phyloP scores from a whole-genome alignment of 495 filamentous ascomycete genomes.

The Trichocladium uniseriatum region DNA sequence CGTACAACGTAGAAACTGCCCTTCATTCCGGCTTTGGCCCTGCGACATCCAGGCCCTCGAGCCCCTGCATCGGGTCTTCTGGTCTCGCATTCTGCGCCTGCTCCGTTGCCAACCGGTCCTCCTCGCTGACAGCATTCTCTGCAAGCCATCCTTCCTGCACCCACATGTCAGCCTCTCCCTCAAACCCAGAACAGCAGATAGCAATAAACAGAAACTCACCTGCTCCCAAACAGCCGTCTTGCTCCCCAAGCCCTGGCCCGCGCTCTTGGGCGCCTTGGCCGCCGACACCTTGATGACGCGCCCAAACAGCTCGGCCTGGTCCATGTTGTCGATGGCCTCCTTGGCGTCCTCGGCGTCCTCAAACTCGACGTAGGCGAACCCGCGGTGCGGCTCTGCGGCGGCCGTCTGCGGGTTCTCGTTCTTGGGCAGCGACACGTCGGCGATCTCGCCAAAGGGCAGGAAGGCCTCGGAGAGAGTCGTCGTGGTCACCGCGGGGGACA shows the following conservation, averaged over 20 bases:
- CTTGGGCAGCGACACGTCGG: slow-evolving; percentile 79
- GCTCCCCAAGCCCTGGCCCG: slow-evolving; percentile 74
- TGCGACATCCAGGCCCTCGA: slow-evolving; percentile 88
- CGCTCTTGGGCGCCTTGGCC: slow-evolving; percentile 88
- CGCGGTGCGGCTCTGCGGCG: slow-evolving; percentile 59
- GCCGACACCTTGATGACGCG: slow-evolving; percentile 82
- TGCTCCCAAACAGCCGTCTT: slow-evolving; percentile 98
- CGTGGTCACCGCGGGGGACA: slow-evolving; percentile 67
- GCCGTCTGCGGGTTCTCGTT: slow-evolving; percentile 59
- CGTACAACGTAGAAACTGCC: background rate
- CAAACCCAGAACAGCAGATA: background rate
- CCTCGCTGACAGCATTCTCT: slow-evolving; percentile 81
- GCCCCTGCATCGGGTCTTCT: slow-evolving; percentile 89
- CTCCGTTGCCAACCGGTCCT: slow-evolving; percentile 62
- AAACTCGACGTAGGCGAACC: slow-evolving; percentile 96
- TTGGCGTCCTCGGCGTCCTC: slow-evolving; percentile 76
- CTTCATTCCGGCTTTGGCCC: slow-evolving; percentile 73
- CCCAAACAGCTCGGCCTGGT: slow-evolving; percentile 92
- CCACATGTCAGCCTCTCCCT: slow-evolving; percentile 20
- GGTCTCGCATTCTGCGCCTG: slow-evolving; percentile 44
- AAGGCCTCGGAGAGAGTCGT: slow-evolving; percentile 79
- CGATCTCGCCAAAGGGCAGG: slow-evolving; percentile 90
- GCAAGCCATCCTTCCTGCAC: slow-evolving; percentile 83
- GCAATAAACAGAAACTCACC: slow-evolving; percentile 44
- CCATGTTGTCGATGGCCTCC: slow-evolving; percentile 99